Evolutionary conservation across 768 basidiomycete species (phyloP).

Genomic region (Lactarius sp.): DNA sequence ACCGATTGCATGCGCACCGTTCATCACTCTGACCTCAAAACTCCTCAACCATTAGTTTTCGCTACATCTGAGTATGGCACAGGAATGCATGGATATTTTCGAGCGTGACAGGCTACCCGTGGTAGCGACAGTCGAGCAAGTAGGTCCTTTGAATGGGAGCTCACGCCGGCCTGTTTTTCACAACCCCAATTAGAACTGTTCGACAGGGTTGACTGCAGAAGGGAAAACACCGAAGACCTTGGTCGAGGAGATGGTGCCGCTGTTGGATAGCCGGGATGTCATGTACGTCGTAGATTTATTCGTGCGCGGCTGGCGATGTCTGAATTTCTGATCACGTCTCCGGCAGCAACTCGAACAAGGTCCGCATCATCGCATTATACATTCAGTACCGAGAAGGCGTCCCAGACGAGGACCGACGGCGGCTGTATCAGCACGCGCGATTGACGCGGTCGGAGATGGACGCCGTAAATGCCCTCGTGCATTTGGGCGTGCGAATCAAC

Average conservation of each 20-base stretch:
- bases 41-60: constrained; percentile 62
- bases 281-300: constrained; percentile 43
- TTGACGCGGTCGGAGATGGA: constrained; percentile 87
- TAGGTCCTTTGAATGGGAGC: constrained; percentile 22
- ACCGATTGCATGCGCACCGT: background rate
- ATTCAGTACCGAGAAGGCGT: constrained; percentile 94
- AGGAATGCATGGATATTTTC: constrained; percentile 94
- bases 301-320: background rate
- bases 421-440: constrained; percentile 92
- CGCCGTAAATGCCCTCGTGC: constrained; percentile 79
- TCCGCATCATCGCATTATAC: constrained; percentile 93
- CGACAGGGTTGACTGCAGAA: constrained; percentile 86
- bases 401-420: constrained; percentile 93
- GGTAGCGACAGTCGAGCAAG: constrained; percentile 90
- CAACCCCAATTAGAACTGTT: constrained; percentile 63
- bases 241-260: constrained; percentile 98
- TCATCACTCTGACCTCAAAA: background rate
- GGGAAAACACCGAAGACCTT: constrained; percentile 92
- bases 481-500: constrained; percentile 77
- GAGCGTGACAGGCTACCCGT: constrained; percentile 80
- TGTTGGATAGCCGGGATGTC: constrained; percentile 83
- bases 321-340: constrained; percentile 17
- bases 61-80: constrained; percentile 93
- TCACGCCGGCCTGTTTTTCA: background rate
- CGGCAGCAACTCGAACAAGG: constrained; percentile 81